phyloP scores from a whole-genome alignment of 1,284 basidiomycete genomes.

The Ganoderma sp. region DNA sequence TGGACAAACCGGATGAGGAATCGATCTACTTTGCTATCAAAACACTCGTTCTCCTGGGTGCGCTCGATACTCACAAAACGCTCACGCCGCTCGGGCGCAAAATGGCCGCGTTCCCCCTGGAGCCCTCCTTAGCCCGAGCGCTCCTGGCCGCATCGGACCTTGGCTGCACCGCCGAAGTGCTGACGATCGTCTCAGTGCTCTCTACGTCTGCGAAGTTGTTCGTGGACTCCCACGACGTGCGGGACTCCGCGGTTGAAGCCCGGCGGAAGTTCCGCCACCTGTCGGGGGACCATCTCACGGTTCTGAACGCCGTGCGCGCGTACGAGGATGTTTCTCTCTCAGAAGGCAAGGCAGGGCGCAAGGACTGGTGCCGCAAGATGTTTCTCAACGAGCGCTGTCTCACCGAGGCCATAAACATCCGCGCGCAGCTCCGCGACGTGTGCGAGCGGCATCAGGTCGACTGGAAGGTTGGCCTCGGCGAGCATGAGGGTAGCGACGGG shows the following conservation, averaged over 20 bases:
- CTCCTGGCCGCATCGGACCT: constrained; percentile 76
- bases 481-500: constrained; percentile 53
- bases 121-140: constrained; percentile 80
- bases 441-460: constrained; percentile 71
- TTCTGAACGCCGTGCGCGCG: constrained; percentile 83
- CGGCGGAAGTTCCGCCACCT: constrained; percentile 81
- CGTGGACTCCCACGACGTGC: constrained; percentile 69
- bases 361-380: constrained; percentile 84
- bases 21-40: constrained; percentile 74
- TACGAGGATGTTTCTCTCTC: constrained; percentile 66
- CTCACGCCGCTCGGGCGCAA: constrained; percentile 75
- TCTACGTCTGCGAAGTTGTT: constrained; percentile 81
- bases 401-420: constrained; percentile 83
- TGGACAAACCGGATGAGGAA: constrained; percentile 81
- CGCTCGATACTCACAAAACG: constrained; percentile 65
- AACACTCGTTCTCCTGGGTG: constrained; percentile 77
- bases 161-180: constrained; percentile 74
- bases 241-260: constrained; percentile 73
- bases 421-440: constrained; percentile 77
- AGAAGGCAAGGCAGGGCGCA: constrained; percentile 56
- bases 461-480: constrained; percentile 59
- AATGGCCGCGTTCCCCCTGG: constrained; percentile 87
- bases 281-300: constrained; percentile 90
- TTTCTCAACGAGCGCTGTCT: constrained; percentile 88
- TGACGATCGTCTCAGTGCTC: constrained; percentile 82